Evolutionary conservation across 192 early-diverging fungal genomes (phyloP), one percentile per base, ranked within the genome.

Genomic region (Backusella mclennaniae): DNA sequence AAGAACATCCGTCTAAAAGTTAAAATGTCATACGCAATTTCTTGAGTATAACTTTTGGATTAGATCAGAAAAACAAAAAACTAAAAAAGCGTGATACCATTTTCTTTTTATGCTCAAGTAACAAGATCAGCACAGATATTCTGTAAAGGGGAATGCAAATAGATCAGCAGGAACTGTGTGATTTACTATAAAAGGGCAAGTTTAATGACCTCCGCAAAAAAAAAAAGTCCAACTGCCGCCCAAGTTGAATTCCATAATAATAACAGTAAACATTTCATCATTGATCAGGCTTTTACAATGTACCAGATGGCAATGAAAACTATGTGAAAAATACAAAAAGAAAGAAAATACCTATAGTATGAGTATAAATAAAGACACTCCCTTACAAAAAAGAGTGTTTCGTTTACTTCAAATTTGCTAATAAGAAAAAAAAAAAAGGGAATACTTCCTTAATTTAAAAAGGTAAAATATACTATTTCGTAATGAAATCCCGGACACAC

Each of bases 241-340:
- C 4, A 23, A 6, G 19, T 23, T 53, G 2, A 11, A 21, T 53
- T 53, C 19, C 52, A 1, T 53, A 44, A 14, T 21, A n/a, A n/a
- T 53, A 53, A 8, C 52, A 53, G 52, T 59, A 59, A 59, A 59
- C 4, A 59, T 63, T 63, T 63, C 56, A 63, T 63, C 56, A 63
- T 63, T 29, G 19, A 49, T 49, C 15, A 49, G 19, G 46, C 6
- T 49, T 49, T 49, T 49, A 49, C 4, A 49, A 49, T 49, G 17
- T 49, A 8, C 17, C 19, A 49, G 15, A 17, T 49, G 9, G 21
- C 12, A 63, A 12, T 63, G 4, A 14, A 9, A 63, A 31, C 11
- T 63, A 56, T 63, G 6, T 49, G 19, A 49, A 49, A 49, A 6
- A 11, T 15, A 44, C 3, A 44, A 44, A 44, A 49, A 7, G 46